Percentiles rank a stretch among this genome's conserved stretches.
Evolutionary conservation across 1,284 basidiomycete genomes (phyloP).

Genomic region (Abortiporus biennis): DNA sequence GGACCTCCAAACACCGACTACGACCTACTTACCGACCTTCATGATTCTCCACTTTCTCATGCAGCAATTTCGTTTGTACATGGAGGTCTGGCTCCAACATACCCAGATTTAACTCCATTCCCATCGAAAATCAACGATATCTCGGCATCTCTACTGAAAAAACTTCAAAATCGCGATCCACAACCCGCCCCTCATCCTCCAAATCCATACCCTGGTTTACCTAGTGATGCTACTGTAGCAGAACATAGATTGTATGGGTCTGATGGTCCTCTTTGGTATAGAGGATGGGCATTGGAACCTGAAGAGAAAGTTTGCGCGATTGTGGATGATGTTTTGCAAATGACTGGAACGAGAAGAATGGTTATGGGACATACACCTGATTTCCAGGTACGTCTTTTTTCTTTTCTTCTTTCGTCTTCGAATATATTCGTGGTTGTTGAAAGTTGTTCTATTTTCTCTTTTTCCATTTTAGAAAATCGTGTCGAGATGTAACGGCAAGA

Average conservation of each 20-base stretch:
- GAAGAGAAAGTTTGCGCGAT: conserved; percentile 65
- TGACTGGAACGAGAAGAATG: conserved; percentile 77
- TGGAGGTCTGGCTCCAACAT: conserved; percentile 77
- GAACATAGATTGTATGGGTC: conserved; percentile 69
- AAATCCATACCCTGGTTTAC: conserved; percentile 71
- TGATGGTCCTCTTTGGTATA: conserved; percentile 86
- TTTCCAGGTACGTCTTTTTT: conserved; percentile 68
- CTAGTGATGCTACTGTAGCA: conserved; percentile 52
- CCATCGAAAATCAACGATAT: conserved; percentile 77
- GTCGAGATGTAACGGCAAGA: conserved; percentile 77
- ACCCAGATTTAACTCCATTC: conserved; percentile 68
- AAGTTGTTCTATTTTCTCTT: no score
- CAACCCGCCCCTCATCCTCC: conserved; percentile 80
- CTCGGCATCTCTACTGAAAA: conserved; percentile 58
- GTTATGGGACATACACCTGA: conserved; percentile 95
- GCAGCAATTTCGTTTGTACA: conserved; percentile 84
- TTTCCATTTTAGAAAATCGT: conserved; percentile 64
- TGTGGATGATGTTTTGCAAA: conserved; percentile 63
- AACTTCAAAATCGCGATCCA: conserved; percentile 47
- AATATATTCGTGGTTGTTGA: background rate
- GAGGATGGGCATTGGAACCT: conserved; percentile 77
- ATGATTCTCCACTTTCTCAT: conserved; percentile 50
- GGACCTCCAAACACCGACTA: conserved; percentile 70
- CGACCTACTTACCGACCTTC: conserved; percentile 34
- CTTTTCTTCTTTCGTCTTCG: no score